A percentile compares a stretch with the other conserved stretches of the same genome.
These are phyloP conservation scores for Aspergillus fumigatus DNA, from an alignment of 2,329 filamentous ascomycete genomes.

Conservation along the genomic window DNA sequence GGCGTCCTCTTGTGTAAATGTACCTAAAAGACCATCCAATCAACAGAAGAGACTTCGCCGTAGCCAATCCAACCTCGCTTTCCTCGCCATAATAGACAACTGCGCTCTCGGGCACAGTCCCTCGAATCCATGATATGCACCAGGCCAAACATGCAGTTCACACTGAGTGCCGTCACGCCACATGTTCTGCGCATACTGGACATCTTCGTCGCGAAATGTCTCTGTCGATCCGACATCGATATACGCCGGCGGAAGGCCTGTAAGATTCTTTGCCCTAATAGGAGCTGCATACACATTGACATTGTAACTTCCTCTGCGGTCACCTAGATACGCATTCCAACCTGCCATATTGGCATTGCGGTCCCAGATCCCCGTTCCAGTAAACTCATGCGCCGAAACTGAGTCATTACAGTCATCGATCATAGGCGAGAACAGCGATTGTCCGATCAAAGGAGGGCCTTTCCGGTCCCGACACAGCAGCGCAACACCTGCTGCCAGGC, in stretches of 20 bases:
- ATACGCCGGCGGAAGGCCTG: slow-evolving; percentile 5
- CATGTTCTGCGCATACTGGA: slow-evolving; percentile 6
- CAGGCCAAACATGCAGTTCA: slow-evolving; percentile 14
- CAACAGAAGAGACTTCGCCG: not conserved
- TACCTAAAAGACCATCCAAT: no score
- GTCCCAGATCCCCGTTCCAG: slow-evolving; percentile 9
- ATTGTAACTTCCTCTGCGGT: slow-evolving; percentile 20
- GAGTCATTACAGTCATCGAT: slow-evolving; percentile 34
- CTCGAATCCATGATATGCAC: slow-evolving; percentile 11
- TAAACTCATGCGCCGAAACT: slow-evolving; percentile 8
- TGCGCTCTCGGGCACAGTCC: not conserved
- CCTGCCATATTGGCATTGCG: slow-evolving; percentile 16
- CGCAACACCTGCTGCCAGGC: slow-evolving; percentile 51
- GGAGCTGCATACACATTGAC: slow-evolving; percentile 22
- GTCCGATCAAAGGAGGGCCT: slow-evolving; percentile 31
- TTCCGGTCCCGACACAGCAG: slow-evolving; percentile 45
- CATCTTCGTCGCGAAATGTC: slow-evolving; percentile 12
- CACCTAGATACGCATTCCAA: slow-evolving; percentile 20
- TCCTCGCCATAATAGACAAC: not conserved
- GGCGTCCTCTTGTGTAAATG: no score
- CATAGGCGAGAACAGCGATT: slow-evolving; percentile 41
- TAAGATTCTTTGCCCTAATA: slow-evolving; percentile 2
- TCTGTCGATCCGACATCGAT: slow-evolving; percentile 13
- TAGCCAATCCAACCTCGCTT: not conserved
- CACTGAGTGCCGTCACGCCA: slow-evolving; percentile 8